Percentiles rank a stretch among this genome's conserved stretches.
These are phyloP conservation scores for Fusarium guadeloupense DNA, from an alignment of 2,329 filamentous ascomycete species.

Conservation along the genomic window DNA sequence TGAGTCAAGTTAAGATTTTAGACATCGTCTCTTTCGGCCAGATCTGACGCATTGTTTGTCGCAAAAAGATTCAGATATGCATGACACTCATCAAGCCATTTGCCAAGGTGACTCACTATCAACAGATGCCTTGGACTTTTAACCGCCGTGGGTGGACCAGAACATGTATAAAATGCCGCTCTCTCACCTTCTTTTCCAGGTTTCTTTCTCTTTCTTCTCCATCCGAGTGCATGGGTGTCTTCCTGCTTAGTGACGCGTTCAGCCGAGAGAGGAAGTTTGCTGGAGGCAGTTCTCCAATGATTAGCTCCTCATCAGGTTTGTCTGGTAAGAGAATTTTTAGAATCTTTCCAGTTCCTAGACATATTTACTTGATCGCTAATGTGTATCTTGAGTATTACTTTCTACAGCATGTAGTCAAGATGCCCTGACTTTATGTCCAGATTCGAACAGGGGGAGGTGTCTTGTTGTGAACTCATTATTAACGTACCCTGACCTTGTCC, in stretches of 20 bases:
- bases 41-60: no score
- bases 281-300: background rate
- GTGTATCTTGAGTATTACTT: background rate
- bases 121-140: background rate
- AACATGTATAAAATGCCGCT: background rate
- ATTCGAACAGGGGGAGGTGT: no score
- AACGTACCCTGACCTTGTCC: background rate
- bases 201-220: background rate
- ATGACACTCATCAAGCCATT: background rate
- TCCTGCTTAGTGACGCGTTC: constrained; percentile 7
- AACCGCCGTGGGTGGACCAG: background rate
- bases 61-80: background rate
- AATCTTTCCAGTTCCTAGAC: background rate
- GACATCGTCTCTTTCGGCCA: no score
- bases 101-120: background rate
- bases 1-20: no score
- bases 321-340: constrained; percentile 3
- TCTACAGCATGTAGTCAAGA: no score
- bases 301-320: background rate
- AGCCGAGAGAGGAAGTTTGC: constrained; percentile 2
- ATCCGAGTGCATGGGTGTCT: background rate
- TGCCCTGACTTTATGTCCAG: no score
- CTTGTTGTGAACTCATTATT: background rate
- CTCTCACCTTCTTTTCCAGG: background rate
- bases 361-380: background rate